Base-by-base conservation (phyloP, 495 filamentous ascomycete species). In the Neurospora sublineolata region DNA sequence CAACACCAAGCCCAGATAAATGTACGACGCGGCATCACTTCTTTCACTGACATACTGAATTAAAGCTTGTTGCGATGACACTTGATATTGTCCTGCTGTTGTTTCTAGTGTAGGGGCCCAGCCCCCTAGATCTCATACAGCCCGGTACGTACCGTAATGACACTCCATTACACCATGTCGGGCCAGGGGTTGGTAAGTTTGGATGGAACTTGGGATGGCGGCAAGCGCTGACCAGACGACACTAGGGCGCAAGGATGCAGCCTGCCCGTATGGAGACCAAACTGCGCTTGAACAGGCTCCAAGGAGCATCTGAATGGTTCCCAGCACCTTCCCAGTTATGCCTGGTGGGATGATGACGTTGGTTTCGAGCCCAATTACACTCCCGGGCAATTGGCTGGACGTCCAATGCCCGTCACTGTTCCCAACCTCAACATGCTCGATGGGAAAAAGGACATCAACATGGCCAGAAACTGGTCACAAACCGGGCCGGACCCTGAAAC, bases 261-360 rank as follows among this genome's bases (percentile, higher is more conserved):
- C 52, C 27, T 64, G n/a, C n/a, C n/a, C n/a, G 52, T 18, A 64
- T 64, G 46, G 20, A 52, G 44, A 23, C 44, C 44, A 27, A 12
- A 58, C 46, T 58, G 46, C 46, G 46, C 46, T 58, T 58, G 27
- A 64, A 27, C 52, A 64, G 52, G 52, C 52, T 64, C 52, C 52
- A 64, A 60, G 52, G 64, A 44, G 23, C 23, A 33, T 14, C 37
- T 42, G 69, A 70, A 37, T 52, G 30, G 44, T 58, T 27, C 46
- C 46, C 46, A 58, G 46, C 20, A 58, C 46, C 46, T 58, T 58
- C 46, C 46, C 46, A 58, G 46, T 58, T 33, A 64, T 78, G n/a
- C n/a, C n/a, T n/a, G 82, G 81, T 81, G 75, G 79, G 80, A 83
- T 83, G 81, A 84, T 79, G 81, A 82, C 78, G 82, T 83, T 83